Conservation (phyloP, 1,284 basidiomycete genomes). For the Tremellales sp. region DNA sequence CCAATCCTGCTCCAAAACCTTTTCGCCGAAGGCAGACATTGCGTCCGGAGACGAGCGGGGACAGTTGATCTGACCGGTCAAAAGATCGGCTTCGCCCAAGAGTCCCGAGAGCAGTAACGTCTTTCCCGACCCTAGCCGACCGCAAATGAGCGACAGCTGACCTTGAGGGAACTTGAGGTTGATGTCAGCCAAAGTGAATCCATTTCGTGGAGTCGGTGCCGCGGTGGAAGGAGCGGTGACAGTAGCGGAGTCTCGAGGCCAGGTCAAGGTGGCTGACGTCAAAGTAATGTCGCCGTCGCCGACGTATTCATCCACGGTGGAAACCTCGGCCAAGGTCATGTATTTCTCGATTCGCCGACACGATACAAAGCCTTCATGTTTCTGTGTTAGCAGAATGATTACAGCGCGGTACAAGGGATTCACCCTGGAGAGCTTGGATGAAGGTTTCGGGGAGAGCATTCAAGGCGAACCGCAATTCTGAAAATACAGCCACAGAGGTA, state of each 20-base stretch:
- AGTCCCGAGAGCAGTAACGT: conserved; percentile 72
- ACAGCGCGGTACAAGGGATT: conserved; percentile 12
- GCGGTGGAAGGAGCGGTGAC: conserved; percentile 51
- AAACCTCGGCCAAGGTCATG: conserved; percentile 66
- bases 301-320: conserved; percentile 55
- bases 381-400: too few species aligned
- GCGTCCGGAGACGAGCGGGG: conserved; percentile 79
- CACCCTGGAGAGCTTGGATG: conserved; percentile 75
- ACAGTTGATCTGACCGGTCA: conserved; percentile 64
- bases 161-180: conserved; percentile 71
- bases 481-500: conserved; percentile 68
- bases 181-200: conserved; percentile 78
- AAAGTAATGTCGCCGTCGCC: conserved; percentile 61
- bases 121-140: conserved; percentile 70
- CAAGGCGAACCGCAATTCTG: conserved; percentile 66
- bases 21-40: conserved; percentile 58
- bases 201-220: conserved; percentile 66
- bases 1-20: conserved; percentile 61
- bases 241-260: conserved; percentile 63
- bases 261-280: conserved; percentile 79
- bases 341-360: conserved; percentile 88
- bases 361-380: conserved; percentile 62
- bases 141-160: conserved; percentile 75
- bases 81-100: conserved; percentile 83
- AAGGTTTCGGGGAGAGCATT: conserved; percentile 85